Percentiles rank a stretch among this genome's conserved stretches.
Evolutionary conservation across 2,329 filamentous ascomycete species (phyloP).

Genomic region (Capronia coronata): DNA sequence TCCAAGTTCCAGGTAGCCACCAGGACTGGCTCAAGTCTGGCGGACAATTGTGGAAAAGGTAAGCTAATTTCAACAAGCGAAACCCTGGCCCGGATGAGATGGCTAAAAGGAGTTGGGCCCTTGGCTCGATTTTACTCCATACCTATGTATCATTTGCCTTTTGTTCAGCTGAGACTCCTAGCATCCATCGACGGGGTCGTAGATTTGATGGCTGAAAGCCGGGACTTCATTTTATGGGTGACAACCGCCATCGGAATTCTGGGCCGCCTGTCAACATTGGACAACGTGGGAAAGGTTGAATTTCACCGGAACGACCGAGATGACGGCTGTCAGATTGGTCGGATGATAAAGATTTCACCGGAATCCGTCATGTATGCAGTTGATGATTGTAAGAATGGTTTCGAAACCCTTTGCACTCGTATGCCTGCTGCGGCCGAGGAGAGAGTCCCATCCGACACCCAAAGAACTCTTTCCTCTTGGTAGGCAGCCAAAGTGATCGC

Average conservation of each 20-base stretch:
- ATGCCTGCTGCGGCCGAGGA: no score
- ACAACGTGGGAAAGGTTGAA: neutral
- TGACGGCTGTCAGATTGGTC: neutral
- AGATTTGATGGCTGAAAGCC: neutral
- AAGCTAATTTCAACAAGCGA: neutral
- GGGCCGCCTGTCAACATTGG: neutral
- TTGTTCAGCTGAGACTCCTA: neutral
- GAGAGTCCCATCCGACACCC: no score
- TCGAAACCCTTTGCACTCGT: no score
- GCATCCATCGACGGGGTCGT: neutral
- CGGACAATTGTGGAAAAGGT: conserved; percentile 8
- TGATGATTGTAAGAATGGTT: no score
- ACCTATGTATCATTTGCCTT: no score
- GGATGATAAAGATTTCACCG: neutral
- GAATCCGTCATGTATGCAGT: neutral
- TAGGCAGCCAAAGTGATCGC: no score
- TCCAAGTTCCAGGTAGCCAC: conserved; percentile 16
- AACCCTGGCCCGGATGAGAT: neutral
- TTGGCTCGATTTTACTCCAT: no score
- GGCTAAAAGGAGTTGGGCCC: neutral
- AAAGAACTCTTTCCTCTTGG: no score
- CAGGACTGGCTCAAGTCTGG: conserved; percentile 11
- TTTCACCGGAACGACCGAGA: neutral
- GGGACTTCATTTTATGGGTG: neutral
- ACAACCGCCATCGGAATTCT: neutral